Base-by-base conservation (phyloP, 805 yeast genomes). In the Alloascoidea africana region DNA sequence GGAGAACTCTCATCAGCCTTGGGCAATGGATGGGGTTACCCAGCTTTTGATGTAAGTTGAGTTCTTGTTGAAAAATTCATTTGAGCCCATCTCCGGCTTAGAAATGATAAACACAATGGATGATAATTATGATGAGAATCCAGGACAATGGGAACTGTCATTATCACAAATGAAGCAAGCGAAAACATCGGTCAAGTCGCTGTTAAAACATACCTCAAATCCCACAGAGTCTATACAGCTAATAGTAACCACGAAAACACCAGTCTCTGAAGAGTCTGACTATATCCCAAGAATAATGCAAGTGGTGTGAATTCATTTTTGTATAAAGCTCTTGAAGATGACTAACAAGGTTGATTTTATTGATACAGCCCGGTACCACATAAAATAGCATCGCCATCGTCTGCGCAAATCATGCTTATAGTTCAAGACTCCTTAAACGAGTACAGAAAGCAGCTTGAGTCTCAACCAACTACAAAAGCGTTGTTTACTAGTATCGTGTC, bases 331-430 rank as follows among this genome's bases (percentile, higher is more conserved):
- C 13, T 23, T 23, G 8, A 23, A 23, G n/a, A 23, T 23, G n/a
- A 23, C 8, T 8, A 8, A 23, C n/a, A n/a, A 23, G 8, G n/a
- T n/a, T 23, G n/a, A 23, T 23, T 8, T 23, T 8, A 23, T n/a
- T 23, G 30, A 23, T 23, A 23, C n/a, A 23, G 30, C n/a, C 30
- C 30, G n/a, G 8, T 23, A 23, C 30, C 30, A 8, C 30, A 23
- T 23, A 23, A 23, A 23, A 8, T 23, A 23, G 30, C 30, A 23
- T 23, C 30, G 8, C 30, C 30, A 8, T 8, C 8, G n/a, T 8
- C 30, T 8, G 30, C 30, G 8, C 30, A 23, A 23, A 23, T 23
- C n/a, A 8, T 23, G n/a, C n/a, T 23, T n/a, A 23, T 23, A 8
- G n/a, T n/a, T 8, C 8, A 23, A n/a, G 30, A 23, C n/a, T n/a